Base-by-base conservation (phyloP, 164 flowering plant genomes). In the Akebia trifoliata region DNA sequence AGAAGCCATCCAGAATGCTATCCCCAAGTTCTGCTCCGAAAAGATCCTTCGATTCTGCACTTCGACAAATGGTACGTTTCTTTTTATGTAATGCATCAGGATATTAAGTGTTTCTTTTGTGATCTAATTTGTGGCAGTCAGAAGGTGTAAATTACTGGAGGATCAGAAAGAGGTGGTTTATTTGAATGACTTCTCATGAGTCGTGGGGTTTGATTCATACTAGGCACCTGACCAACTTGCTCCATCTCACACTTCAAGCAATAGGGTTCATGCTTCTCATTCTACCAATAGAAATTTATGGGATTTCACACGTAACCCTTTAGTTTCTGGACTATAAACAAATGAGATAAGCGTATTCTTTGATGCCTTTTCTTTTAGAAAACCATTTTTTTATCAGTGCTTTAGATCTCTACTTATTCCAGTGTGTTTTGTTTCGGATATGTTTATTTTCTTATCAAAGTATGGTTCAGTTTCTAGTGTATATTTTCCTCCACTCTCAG, bases 11-110 rank as follows among this genome's bases (percentile, higher is more conserved):
- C 8, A 83, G 65, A 72, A 58, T 69, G 17, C 22, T 78, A 4
- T 65, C 84, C 9, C 55, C 88, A n/a, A 74, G 76, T 65, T 84
- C 88, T 65, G 96, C 92, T 69, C 95, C 97, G 29, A 86, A 90
- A 69, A 79, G 90, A 74, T 81, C 92, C 31, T 83, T 84, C 57
- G 96, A 93, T 56, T 74, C 84, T 65, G 82, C 84, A 43, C 67
- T 87, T 60, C 82, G 95, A 6, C 92, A 80, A 78, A 73, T 77
- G 97, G 99, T 93, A 88, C 60, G 59, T 14, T 49, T 37, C 9
- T 61, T 25, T 10, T n/a, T 18, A 18, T 9, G 18, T 30, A 37
- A 21, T 25, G 8, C 10, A 6, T 57, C 22, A 15, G 2, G 9
- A 9, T 46, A 24, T 9, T 9, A 2, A 46, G 6, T 22, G 44